Conservation (phyloP, 345 rosid genomes). For the Dipteronia dyeriana region DNA sequence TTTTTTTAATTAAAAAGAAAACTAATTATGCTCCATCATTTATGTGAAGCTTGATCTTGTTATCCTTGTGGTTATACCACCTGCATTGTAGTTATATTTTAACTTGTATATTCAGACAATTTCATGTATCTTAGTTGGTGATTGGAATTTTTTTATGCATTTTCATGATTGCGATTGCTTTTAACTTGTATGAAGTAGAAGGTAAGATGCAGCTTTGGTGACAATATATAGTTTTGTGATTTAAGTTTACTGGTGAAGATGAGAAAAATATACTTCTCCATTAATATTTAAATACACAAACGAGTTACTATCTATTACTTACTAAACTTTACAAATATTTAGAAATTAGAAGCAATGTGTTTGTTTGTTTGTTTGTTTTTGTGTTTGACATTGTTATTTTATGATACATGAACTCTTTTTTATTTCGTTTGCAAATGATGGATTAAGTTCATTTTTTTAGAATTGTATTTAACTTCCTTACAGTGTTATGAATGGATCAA, state of each 20-base stretch:
- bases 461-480: background rate
- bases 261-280: background rate
- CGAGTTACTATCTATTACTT: background rate
- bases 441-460: background rate
- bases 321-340: background rate
- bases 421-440: background rate
- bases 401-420: background rate
- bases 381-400: background rate
- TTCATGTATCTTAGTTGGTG: background rate
- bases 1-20: no score
- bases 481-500: no score
- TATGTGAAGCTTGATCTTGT: no score
- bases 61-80: no score
- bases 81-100: no score
- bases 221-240: background rate
- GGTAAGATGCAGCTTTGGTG: background rate
- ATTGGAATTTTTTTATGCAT: background rate
- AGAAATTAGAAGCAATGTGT: no score
- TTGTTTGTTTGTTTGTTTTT: background rate
- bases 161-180: background rate
- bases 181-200: background rate
- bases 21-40: no score
- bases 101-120: no score
- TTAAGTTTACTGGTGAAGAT: background rate
- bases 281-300: background rate